These are phyloP conservation scores for Scytalidium lignicola DNA, from an alignment of 2,329 filamentous ascomycete species.

Conservation along the genomic window DNA sequence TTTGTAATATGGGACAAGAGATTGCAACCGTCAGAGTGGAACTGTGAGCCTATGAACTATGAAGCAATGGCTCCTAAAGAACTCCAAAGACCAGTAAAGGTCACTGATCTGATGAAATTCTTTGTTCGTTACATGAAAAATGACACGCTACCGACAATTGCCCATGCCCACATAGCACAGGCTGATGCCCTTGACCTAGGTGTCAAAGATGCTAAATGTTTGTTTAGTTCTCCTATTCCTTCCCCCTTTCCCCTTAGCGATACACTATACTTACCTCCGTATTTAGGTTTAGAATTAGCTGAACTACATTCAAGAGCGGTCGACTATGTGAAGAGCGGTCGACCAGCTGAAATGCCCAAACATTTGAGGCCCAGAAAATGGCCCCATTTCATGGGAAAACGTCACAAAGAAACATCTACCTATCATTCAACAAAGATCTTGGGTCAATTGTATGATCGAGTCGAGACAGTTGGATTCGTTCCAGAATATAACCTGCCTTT, in stretches of 20 bases:
- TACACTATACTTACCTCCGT: slow-evolving; percentile 7
- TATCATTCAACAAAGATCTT: slow-evolving; percentile 70
- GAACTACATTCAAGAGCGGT: slow-evolving; percentile 84
- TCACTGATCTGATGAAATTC: slow-evolving; percentile 73
- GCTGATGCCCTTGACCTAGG: slow-evolving; percentile 60
- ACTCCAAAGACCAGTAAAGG: slow-evolving; percentile 58
- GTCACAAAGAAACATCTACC: slow-evolving; percentile 36
- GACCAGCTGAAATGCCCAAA: slow-evolving; percentile 61
- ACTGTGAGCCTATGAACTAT: slow-evolving; percentile 75
- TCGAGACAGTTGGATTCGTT: slow-evolving; percentile 60
- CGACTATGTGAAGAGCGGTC: slow-evolving; percentile 88
- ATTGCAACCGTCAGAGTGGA: slow-evolving; percentile 66
- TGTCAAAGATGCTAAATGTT: slow-evolving; percentile 64
- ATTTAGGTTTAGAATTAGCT: slow-evolving; percentile 61
- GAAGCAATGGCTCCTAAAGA: slow-evolving; percentile 49
- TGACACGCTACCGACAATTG: slow-evolving; percentile 74
- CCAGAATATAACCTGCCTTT: slow-evolving; percentile 71
- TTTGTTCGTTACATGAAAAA: slow-evolving; percentile 94
- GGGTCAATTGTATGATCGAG: slow-evolving; percentile 76
- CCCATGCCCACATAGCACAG: slow-evolving; percentile 72
- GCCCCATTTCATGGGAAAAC: slow-evolving; percentile 88
- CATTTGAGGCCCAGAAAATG: slow-evolving; percentile 57
- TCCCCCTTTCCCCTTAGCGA: background rate
- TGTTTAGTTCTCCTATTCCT: slow-evolving; percentile 23
- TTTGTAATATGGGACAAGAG: slow-evolving; percentile 85